These are phyloP conservation scores for Selaginella tamariscina DNA, from an alignment of 75 land plant genomes.

Conservation along the genomic window DNA sequence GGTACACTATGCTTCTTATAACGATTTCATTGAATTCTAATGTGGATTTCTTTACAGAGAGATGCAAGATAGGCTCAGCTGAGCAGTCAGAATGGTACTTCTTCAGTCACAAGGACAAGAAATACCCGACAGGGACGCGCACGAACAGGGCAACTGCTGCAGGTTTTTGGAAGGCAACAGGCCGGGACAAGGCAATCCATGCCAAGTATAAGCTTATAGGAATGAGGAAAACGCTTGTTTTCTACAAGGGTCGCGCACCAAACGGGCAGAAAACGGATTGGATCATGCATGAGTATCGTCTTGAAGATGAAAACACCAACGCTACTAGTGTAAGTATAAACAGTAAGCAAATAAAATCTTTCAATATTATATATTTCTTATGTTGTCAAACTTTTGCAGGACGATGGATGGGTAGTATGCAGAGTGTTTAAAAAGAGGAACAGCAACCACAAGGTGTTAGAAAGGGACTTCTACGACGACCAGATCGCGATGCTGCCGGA, in stretches of 20 bases:
- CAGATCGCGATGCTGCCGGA: constrained; percentile 5
- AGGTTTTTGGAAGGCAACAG: constrained; percentile 75
- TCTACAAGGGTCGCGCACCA: constrained; percentile 14
- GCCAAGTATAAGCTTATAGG: constrained; percentile 1
- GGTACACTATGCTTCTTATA: background rate
- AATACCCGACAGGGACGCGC: constrained; percentile 57
- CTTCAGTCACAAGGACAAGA: constrained; percentile 10
- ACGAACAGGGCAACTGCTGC: constrained; percentile 58
- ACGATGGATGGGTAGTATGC: constrained; percentile 10
- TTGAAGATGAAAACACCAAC: constrained; percentile 2
- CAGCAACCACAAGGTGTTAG: constrained; percentile 11
- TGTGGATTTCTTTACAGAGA: background rate
- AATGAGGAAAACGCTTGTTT: constrained; percentile 7
- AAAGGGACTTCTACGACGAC: constrained; percentile 10
- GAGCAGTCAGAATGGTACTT: constrained; percentile 1
- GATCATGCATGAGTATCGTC: constrained; percentile 15
- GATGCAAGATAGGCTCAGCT: background rate
- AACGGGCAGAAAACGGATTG: constrained; percentile 10
- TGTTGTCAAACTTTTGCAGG: constrained; percentile 7
- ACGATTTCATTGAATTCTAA: background rate
- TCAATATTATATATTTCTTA: background rate
- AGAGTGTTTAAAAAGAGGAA: constrained; percentile 13
- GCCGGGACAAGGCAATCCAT: constrained; percentile 35
- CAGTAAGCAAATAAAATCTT: background rate
- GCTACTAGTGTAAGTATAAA: background rate